Percentiles rank a stretch among this genome's conserved stretches.
These are phyloP conservation scores for Harringtonia aguacate DNA, from an alignment of 2,329 filamentous ascomycete genomes.

Conservation along the genomic window DNA sequence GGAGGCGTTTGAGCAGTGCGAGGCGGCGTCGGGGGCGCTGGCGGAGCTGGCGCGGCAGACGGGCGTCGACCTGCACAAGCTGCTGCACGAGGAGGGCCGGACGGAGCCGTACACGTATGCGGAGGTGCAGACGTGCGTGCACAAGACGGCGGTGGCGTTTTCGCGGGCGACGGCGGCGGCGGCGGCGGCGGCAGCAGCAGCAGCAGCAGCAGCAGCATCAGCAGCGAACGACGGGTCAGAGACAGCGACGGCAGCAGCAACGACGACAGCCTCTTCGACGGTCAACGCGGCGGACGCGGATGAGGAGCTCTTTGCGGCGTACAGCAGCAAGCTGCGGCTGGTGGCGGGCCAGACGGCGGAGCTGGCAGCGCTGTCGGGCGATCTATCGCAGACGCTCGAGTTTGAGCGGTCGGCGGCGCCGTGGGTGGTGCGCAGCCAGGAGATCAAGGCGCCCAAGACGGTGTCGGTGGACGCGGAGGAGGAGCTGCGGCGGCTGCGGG, in stretches of 20 bases:
- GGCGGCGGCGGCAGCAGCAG: not conserved
- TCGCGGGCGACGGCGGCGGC: conserved; percentile 29
- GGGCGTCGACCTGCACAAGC: conserved; percentile 52
- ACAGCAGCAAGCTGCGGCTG: conserved; percentile 55
- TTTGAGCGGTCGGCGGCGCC: conserved; percentile 69
- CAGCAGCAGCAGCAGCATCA: no score
- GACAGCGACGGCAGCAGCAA: no score
- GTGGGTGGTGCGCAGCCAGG: conserved; percentile 73
- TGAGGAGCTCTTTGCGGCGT: conserved; percentile 58
- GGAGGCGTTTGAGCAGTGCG: conserved; percentile 60
- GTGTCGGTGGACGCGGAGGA: conserved; percentile 76
- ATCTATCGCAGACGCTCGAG: conserved; percentile 63
- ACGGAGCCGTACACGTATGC: conserved; percentile 53
- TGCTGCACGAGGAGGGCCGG: conserved; percentile 64
- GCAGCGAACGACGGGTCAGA: no score
- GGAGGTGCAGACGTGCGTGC: conserved; percentile 56
- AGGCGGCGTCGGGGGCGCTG: conserved; percentile 53
- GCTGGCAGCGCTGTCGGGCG: conserved; percentile 57
- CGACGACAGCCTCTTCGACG: not conserved
- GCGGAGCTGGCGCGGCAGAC: conserved; percentile 55
- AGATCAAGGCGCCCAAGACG: conserved; percentile 72
- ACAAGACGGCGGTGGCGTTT: conserved; percentile 32
- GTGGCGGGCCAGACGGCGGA: conserved; percentile 57
- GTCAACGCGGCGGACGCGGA: conserved; percentile 11
- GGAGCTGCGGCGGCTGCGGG: conserved; percentile 68